Evolutionary conservation across 2,329 filamentous ascomycete genomes (phyloP), one percentile per base, ranked within the genome.

Genomic region (Fusarium sp.): DNA sequence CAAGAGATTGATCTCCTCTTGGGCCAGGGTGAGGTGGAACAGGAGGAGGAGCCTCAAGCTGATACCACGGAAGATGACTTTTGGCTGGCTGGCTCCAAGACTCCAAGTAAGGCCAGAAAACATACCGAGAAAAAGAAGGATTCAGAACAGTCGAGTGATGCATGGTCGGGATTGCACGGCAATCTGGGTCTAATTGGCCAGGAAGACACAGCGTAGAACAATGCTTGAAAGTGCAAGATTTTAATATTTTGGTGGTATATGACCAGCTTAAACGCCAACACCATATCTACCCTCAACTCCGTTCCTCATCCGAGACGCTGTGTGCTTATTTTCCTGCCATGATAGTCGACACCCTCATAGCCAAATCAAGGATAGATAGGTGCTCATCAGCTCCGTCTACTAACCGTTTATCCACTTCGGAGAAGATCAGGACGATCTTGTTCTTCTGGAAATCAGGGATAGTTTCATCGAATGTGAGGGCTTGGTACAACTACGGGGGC

Each of bases 301-400:
- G 45, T 72, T 76, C 54, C 48, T 65, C 64, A 35, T 72, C 62
- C 58, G 43, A 64, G 52, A 68, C 59, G 67, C 45, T 54, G 33
- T 45, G 62, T 24, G 13, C 58, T 76, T 52, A 84, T 75, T 82
- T 82, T 48, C 86, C 86, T 48, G 86, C 87, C 81, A 97, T 81
- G 67, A 97, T 91, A 33, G 89, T 90, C 0, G 94, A 94, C 85
- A 98, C 93, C 79, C 94, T 92, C 80, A 98, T 87, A 8, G 93
- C 89, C 74, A 98, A 81, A 82, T 99, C 96, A 35, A 99, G 85
- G 68, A 98, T 93, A 1, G 94, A 95, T 27, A 99, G 86, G 81
- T 99, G 96, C 84, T 99, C 97, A 80, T 99, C 97, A 3, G 95
- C 93, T 10, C 97, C 97, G 82, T 99, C 97, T 7, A 98, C 93